Base-by-base conservation (phyloP, 1,139 yeast genomes). In the Blastobotrys arbuscula region DNA sequence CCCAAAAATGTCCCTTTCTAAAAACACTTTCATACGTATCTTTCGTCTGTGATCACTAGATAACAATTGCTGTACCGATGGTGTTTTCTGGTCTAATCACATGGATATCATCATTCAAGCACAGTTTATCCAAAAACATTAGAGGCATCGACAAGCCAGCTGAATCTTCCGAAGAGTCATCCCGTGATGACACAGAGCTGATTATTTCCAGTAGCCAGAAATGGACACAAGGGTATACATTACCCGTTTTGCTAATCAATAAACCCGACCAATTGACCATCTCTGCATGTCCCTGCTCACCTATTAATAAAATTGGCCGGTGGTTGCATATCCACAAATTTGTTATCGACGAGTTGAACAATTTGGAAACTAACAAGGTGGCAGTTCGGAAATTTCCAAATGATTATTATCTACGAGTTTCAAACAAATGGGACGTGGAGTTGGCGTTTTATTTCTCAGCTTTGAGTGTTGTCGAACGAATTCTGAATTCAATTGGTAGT, bases 221-320 rank as follows among this genome's bases (percentile, higher is more conserved):
- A 15, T 43, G 46, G 40, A 36, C 41, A 13, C 46, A 43, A 26
- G 41, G 35, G 18, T 43, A 43, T 19, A 13, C 36, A 13, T 24
- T 43, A 16, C 46, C 46, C 3, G 15, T n/a, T 16, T 24, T 43
- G 18, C 28, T 28, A 5, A 12, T 36, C 9, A 8, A n/a, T 23
- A n/a, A 28, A 6, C 39, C 45, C 16, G 31, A 21, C 9, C 18
- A 4, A 31, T n/a, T 12, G 5, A 19, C n/a, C 9, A 15, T 34
- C 2, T 10, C 20, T 43, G 46, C 35, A 4, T 26, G 28, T 5
- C 45, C 45, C 6, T 6, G 28, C 6, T 34, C 45, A 12, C 24
- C 33, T 12, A n/a, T 42, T 12, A 18, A 18, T 10, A 9, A 33
- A n/a, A 7, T 42, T 2, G 33, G 20, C 3, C 23, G 41, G 20